phyloP scores from a whole-genome alignment of 2,329 filamentous ascomycete genomes.

The Penicillium palitans region DNA sequence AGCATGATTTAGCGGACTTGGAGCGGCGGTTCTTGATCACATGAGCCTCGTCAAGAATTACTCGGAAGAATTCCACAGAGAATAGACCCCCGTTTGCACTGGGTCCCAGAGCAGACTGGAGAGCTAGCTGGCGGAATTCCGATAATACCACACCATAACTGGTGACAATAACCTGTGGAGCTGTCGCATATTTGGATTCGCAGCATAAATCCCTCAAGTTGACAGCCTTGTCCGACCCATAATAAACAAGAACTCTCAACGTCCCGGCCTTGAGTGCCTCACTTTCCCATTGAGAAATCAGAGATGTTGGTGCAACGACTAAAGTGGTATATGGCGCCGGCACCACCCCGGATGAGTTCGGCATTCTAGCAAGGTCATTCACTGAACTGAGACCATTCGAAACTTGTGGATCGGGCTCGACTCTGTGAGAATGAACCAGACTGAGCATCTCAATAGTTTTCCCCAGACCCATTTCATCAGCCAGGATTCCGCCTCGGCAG shows the following conservation, averaged over 20 bases:
- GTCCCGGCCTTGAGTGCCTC: conserved; percentile 88
- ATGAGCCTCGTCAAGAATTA: conserved; percentile 95
- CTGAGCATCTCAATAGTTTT: conserved; percentile 99
- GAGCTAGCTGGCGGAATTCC: conserved; percentile 74
- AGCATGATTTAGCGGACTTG: conserved; percentile 94
- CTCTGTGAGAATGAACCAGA: conserved; percentile 80
- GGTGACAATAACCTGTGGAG: conserved; percentile 89
- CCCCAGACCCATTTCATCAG: conserved; percentile 94
- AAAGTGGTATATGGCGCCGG: conserved; percentile 84
- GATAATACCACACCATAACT: conserved; percentile 91
- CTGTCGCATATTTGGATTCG: conserved; percentile 68
- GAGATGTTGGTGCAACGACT: conserved; percentile 94
- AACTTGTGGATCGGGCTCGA: conserved; percentile 46
- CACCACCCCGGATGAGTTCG: conserved; percentile 59
- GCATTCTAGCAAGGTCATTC: conserved; percentile 63
- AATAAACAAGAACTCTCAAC: conserved; percentile 84
- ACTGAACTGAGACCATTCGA: conserved; percentile 47
- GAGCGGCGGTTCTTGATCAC: conserved; percentile 87
- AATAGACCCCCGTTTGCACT: conserved; percentile 75
- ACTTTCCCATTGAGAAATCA: conserved; percentile 95
- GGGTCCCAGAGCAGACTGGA: conserved; percentile 57
- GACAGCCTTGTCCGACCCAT: conserved; percentile 77
- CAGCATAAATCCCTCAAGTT: conserved; percentile 80
- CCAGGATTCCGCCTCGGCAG: conserved; percentile 87
- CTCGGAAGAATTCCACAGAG: conserved; percentile 87